Percentiles rank a stretch among this genome's conserved stretches.
Evolutionary conservation across 2,329 filamentous ascomycete genomes (phyloP).

Genomic region (Metarhizium guizhouense): DNA sequence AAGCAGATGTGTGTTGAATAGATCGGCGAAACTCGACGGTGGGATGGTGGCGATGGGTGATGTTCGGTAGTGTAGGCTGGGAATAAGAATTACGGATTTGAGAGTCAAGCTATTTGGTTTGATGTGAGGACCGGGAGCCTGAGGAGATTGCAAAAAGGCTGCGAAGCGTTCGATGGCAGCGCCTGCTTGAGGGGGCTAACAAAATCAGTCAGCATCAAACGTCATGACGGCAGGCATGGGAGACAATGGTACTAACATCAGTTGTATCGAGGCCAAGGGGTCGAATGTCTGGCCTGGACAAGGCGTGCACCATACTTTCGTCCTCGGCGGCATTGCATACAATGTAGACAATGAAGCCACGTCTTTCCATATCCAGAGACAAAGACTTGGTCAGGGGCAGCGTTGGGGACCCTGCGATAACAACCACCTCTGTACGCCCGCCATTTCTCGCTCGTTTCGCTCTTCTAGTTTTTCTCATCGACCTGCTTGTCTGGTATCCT

Average conservation of each 20-base stretch:
- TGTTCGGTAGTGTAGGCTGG: constrained; percentile 69
- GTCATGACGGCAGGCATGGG: background rate
- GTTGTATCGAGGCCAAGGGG: constrained; percentile 76
- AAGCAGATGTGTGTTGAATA: constrained; percentile 85
- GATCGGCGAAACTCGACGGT: constrained; percentile 76
- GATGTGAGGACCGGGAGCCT: constrained; percentile 67
- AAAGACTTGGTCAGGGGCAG: constrained; percentile 78
- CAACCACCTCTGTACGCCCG: constrained; percentile 74
- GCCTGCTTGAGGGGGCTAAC: constrained; percentile 57
- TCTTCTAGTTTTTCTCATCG: constrained; percentile 58
- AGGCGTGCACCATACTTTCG: constrained; percentile 65
- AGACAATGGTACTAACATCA: constrained; percentile 45
- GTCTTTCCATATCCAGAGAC: constrained; percentile 76
- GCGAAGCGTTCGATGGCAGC: constrained; percentile 64
- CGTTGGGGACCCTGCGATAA: constrained; percentile 80
- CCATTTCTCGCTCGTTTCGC: constrained; percentile 76
- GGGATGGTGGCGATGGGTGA: constrained; percentile 80
- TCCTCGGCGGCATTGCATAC: constrained; percentile 81
- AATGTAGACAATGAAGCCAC: constrained; percentile 89
- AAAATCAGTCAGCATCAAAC: background rate
- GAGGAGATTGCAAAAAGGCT: constrained; percentile 61
- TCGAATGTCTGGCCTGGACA: constrained; percentile 73
- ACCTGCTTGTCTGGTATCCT: constrained; percentile 40
- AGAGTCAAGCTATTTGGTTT: constrained; percentile 68
- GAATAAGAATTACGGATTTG: constrained; percentile 74